Evolutionary conservation across 805 yeast genomes (phyloP), one percentile per base, ranked within the genome.

Genomic region (Candida succiphila): DNA sequence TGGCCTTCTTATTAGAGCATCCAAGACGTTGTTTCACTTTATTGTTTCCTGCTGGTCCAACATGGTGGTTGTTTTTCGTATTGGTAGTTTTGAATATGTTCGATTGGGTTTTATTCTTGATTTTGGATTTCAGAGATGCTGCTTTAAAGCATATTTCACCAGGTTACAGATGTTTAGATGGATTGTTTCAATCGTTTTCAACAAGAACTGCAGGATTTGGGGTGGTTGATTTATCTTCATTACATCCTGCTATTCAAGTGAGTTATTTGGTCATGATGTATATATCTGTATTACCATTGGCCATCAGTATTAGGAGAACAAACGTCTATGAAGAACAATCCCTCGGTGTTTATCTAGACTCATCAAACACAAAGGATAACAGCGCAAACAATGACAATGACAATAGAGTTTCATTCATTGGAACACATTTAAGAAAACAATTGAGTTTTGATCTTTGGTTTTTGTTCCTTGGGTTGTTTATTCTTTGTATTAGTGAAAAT

Each of bases 271-370:
- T 92, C 39, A 89, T 92, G 97, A 92, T 92, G 98, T 92, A 92
- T 60, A 87, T 92, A 19, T 89, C 97, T 13, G 96, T 89, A 29
- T 66, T 88, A 51, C 99, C 99, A 1, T 63, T 92, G 45, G 98
- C 99, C 22, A 92, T 92, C 42, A 85, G 96, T 25, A 87, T 92
- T 41, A 76, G 99, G 61, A 73, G 96, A 54, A 92, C 98, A 15
- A 92, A 92, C 54, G 99, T 92, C 35, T 92, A 92, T 60, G 99
- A 92, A 54, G 98, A 92, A 49, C 97, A 87, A 52, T 83, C 96
- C 0, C 60, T 92, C 36, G 98, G 98, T n/a, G 70, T 87, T n/a
- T 88, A 84, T 50, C 29, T 43, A 12, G 49, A 52, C 18, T 39
- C 37, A 7, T 46, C 42, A 7, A 41, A 44, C 1, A 49, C 60